Evolutionary conservation across 2,329 filamentous ascomycete species (phyloP), one percentile per base, ranked within the genome.

Genomic region (Ophiostoma perfectum): DNA sequence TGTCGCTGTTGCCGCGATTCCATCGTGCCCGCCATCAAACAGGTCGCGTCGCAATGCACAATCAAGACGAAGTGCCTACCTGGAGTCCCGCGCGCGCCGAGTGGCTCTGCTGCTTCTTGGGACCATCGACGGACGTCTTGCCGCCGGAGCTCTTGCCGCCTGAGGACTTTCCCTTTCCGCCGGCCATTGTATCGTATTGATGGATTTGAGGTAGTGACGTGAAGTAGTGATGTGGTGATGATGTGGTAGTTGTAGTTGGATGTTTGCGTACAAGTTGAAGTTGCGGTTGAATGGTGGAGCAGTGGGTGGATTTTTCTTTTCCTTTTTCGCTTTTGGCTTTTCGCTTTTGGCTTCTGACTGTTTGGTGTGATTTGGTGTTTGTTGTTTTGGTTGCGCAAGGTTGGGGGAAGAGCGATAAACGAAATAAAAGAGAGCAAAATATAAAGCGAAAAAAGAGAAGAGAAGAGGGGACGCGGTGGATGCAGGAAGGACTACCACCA

Each of bases 51-150:
- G 60, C 60, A 44, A 18, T 18, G 38, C 60, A 63, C 27, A 65
- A 9, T 45, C 42, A 45, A 45, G 58, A 64, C 45, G 66, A 66
- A 68, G 39, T 11, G 60, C 91, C 85, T 84, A 97, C 93, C 90
- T 97, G 93, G 74, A 97, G 86, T 78, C 93, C 93, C 78, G 93
- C 93, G 80, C 95, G 93, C 77, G 92, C 92, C 75, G 93, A 97
- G 84, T 97, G 93, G 82, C 95, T 96, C 82, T 96, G 91, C 77
- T 91, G 90, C 84, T 97, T 97, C 83, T 91, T 91, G 78, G 88
- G 82, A 68, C 85, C 86, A 73, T 88, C 89, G 75, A 84, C 81
- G 70, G 82, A 82, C 65, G 83, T 84, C 84, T 95, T 95, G 75
- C 91, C 91, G 75, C 91, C 91, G 69, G 90, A 85, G 78, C 82